phyloP scores from a whole-genome alignment of 306 rosid genomes.

The Fragaria vesca region DNA sequence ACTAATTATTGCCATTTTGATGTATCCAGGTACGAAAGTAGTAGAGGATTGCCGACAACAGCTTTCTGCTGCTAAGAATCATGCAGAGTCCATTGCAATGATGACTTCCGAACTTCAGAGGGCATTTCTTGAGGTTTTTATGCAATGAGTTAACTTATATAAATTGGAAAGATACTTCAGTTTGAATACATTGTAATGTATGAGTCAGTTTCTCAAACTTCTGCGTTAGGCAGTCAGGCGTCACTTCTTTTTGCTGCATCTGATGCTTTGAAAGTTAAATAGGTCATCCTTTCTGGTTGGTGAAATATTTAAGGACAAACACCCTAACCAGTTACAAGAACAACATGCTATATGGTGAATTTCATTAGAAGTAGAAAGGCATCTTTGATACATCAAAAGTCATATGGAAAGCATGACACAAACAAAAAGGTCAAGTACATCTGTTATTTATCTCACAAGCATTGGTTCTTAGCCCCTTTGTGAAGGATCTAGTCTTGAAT shows the following conservation, averaged over 20 bases:
- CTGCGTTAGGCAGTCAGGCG: not conserved
- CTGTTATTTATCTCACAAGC: not conserved
- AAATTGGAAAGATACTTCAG: not conserved
- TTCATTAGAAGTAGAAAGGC: not conserved
- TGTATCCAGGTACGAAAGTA: conserved; percentile 66
- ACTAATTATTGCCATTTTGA: conserved; percentile 7
- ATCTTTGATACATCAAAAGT: not conserved
- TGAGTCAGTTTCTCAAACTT: not conserved
- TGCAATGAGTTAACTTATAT: not conserved
- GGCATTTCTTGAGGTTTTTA: conserved; percentile 79
- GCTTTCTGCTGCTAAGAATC: conserved; percentile 53
- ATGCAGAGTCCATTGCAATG: conserved; percentile 69
- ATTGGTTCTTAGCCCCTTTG: not conserved
- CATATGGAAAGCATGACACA: not conserved
- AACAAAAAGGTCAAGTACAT: not conserved
- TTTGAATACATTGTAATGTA: not conserved
- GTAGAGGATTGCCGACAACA: conserved; percentile 48
- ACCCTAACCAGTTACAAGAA: not conserved
- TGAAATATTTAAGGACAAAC: not conserved
- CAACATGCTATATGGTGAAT: not conserved
- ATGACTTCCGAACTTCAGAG: conserved; percentile 72
- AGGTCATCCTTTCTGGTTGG: not conserved
- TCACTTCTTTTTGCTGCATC: not conserved
- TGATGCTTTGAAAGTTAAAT: not conserved
- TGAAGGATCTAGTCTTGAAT: not conserved